Percentiles rank a stretch among this genome's conserved stretches.
Evolutionary conservation across 805 yeast genomes (phyloP).

Genomic region (Gaillardinia entomophila): DNA sequence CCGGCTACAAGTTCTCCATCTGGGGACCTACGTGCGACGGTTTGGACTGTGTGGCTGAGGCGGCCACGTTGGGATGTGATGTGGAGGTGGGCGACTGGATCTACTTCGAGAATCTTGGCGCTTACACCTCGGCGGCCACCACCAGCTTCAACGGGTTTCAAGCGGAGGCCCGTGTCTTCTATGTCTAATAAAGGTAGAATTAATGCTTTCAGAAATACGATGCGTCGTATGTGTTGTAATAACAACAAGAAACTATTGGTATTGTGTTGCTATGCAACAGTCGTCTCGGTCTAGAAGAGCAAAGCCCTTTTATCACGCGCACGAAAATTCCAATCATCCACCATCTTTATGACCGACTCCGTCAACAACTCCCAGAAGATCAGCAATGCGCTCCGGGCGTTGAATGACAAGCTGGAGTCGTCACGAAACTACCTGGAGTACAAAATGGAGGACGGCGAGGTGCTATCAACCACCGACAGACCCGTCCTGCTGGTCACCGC

Average conservation of each 20-base stretch:
- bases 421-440: conserved; percentile 39
- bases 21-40: conserved; percentile 99
- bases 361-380: conserved; percentile 46
- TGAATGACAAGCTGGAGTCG: conserved; percentile 38
- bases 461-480: conserved; percentile 51
- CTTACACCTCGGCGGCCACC: conserved; percentile 90
- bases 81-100: conserved; percentile 89
- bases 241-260: not conserved
- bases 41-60: conserved; percentile 68
- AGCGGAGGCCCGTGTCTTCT: conserved; percentile 52
- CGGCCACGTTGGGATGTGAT: conserved; percentile 48
- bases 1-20: conserved; percentile 49
- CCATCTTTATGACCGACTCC: conserved; percentile 95
- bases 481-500: conserved; percentile 53
- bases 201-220: too few species aligned
- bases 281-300: not conserved
- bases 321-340: conserved; percentile 93
- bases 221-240: not conserved
- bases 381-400: conserved; percentile 59
- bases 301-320: too few species aligned
- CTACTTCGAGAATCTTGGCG: conserved; percentile 78
- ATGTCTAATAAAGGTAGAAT: too few species aligned
- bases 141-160: conserved; percentile 89
- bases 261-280: not conserved
- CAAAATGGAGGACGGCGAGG: conserved; percentile 54